Evolutionary conservation across 179 eudicot species (phyloP), one percentile per base, ranked within the genome.

Genomic region (Silene noctiflora): DNA sequence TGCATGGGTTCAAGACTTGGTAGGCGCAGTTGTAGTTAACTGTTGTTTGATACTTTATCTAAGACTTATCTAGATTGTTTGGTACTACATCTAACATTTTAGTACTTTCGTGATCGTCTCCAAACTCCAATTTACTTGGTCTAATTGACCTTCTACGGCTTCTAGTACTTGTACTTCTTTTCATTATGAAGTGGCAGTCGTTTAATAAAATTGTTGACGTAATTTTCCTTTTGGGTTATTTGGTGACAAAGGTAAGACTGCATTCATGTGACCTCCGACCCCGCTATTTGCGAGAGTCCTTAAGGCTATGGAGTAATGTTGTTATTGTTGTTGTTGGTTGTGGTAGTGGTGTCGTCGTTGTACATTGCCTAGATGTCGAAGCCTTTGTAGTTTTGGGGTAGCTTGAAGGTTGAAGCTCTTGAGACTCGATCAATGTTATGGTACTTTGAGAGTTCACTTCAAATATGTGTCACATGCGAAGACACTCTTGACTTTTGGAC

Each of bases 331-430:
- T 56, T 53, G 20, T 53, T 17, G 59, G 59, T 53, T 16, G 60
- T 56, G 21, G 20, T 56, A 6, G 19, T 56, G 60, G 21, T n/a
- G 19, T 56, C 2, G 60, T 56, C 60, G 7, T 63, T 51, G 10
- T 71, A 71, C 62, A 71, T 16, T 71, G 39, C 42, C 74, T 69
- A 13, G 73, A 16, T 2, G 61, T 24, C 39, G 39, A 25, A 70
- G 73, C 33, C 19, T 46, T 69, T n/a, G 25, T 16, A 63, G 75
- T 46, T n/a, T n/a, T 25, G 48, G 48, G 27, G 61, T 62, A 55
- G 11, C 48, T 72, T 13, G 48, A 25, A 70, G 35, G 60, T 63
- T 63, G 55, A 24, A 51, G 59, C 58, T 64, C 39, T 63, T 4
- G 1, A 21, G 4, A 51, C 13, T 67, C 78, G 29, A 27, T 27